Evolutionary conservation across 768 basidiomycete species (phyloP).

Genomic region (Lyophyllum shimeji): DNA sequence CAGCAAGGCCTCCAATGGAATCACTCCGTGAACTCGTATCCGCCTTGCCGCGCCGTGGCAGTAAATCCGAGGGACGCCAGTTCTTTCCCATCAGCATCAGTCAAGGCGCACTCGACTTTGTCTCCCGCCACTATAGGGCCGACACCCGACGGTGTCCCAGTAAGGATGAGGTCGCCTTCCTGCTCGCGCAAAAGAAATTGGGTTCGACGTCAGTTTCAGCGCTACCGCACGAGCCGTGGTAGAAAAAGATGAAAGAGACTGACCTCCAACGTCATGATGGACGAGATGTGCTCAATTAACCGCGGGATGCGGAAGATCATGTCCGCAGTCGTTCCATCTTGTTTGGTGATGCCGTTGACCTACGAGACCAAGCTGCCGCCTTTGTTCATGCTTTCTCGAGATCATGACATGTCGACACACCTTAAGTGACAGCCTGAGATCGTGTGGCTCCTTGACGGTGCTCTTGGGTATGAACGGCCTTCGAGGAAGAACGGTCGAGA

Average conservation of each 20-base stretch:
- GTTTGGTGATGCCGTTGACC: conserved; percentile 84
- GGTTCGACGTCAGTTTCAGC: neutral
- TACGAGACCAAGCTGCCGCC: conserved; percentile 25
- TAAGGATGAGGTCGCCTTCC: conserved; percentile 91
- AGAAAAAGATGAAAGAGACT: conserved; percentile 7
- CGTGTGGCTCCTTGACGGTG: conserved; percentile 65
- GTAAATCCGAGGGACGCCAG: conserved; percentile 66
- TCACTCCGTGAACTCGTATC: conserved; percentile 41
- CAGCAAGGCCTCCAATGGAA: neutral
- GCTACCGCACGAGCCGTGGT: neutral
- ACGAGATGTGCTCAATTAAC: conserved; percentile 87
- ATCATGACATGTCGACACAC: conserved; percentile 30
- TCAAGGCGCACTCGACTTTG: conserved; percentile 70
- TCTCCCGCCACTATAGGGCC: conserved; percentile 79
- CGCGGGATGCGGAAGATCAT: conserved; percentile 93
- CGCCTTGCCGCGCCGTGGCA: conserved; percentile 65
- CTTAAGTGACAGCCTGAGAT: conserved; percentile 76
- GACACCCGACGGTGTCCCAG: conserved; percentile 91
- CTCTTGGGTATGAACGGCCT: conserved; percentile 84
- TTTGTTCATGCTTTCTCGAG: neutral
- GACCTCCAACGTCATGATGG: conserved; percentile 97
- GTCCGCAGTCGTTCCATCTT: conserved; percentile 80
- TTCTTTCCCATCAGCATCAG: conserved; percentile 51
- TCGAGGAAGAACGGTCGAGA: conserved; percentile 8
- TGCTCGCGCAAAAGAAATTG: conserved; percentile 25